phyloP scores from a whole-genome alignment of 768 basidiomycete species.

The Lactarius tabidus region DNA sequence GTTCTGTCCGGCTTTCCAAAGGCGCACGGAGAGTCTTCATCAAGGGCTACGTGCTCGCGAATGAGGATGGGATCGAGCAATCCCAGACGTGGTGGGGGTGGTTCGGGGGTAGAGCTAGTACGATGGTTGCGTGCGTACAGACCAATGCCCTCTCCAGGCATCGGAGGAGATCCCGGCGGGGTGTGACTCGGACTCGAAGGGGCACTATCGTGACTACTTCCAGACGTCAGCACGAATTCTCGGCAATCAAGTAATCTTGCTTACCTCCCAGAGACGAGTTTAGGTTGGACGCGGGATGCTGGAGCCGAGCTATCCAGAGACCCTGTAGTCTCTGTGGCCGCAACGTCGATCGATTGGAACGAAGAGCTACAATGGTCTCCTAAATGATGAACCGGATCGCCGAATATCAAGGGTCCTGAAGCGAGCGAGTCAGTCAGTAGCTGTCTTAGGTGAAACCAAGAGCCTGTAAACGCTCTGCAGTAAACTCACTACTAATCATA shows the following conservation, averaged over 20 bases:
- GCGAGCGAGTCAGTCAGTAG: neutral
- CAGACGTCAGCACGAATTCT: neutral
- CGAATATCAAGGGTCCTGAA: neutral
- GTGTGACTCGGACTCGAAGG: neutral
- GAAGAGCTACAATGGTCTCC: neutral
- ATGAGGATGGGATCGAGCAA: neutral
- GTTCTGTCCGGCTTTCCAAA: no score
- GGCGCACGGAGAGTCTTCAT: neutral
- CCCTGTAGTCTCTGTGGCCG: neutral
- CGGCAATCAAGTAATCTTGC: neutral
- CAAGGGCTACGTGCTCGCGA: neutral
- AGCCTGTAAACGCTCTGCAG: neutral
- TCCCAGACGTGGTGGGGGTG: neutral
- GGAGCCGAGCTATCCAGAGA: no score
- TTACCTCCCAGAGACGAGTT: neutral
- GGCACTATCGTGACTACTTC: neutral
- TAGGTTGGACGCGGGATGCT: neutral
- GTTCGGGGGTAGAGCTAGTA: no score
- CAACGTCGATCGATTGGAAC: neutral
- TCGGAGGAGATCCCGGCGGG: slow-evolving; percentile 5
- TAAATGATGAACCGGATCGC: neutral
- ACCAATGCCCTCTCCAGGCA: neutral
- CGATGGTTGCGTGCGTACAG: no score
- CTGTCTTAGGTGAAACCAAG: neutral
- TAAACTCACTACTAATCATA: neutral